Base-by-base conservation (phyloP, 1,284 basidiomycete genomes). In the Kwoniella shivajii region DNA sequence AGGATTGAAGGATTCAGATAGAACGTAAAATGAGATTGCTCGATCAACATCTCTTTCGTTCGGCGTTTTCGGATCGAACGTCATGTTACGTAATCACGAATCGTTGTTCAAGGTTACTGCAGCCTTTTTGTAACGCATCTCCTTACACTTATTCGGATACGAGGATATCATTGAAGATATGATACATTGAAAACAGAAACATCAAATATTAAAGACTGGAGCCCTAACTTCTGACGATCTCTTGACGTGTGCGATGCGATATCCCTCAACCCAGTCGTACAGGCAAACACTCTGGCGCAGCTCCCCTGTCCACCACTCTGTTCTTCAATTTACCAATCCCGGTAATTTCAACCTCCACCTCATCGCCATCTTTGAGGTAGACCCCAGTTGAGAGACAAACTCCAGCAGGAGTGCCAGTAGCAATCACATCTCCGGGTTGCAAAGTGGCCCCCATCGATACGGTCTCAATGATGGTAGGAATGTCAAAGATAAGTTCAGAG, bases 391-490 rank as follows among this genome's bases (percentile, higher is more conserved):
- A 63, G 24, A 74, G 63, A n/a, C 73, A 72, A 4, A 75, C 72
- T 13, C 74, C 74, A 11, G 55, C 66, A 7, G 71, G 70, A 11
- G 70, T 74, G 2, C 72, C 68, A 1, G 72, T 74, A 3, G 71
- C 66, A 29, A 71, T 74, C 14, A 71, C 58, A 48, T 72, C 69
- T 2, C 73, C 75, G 9, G 74, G 68, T 56, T 75, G 73, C 6
- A 77, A 59, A 1, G 75, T 75, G 37, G 66, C 72, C 24, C 75
- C 76, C 53, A 65, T 60, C 37, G 67, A 71, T 41, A 63, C 64
- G 27, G 72, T 72, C 33, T 70, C 72, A 56, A 77, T 71, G 30
- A 78, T 57, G 22, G 71, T 71, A 11, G 75, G 74, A 44, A 77
- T 71, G 46, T 73, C 67, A 50, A 76, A 76, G 43, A 78, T 76